Evolutionary conservation across 2,329 filamentous ascomycete species (phyloP), one percentile per base, ranked within the genome.

Genomic region (Cladosporium colombiae): DNA sequence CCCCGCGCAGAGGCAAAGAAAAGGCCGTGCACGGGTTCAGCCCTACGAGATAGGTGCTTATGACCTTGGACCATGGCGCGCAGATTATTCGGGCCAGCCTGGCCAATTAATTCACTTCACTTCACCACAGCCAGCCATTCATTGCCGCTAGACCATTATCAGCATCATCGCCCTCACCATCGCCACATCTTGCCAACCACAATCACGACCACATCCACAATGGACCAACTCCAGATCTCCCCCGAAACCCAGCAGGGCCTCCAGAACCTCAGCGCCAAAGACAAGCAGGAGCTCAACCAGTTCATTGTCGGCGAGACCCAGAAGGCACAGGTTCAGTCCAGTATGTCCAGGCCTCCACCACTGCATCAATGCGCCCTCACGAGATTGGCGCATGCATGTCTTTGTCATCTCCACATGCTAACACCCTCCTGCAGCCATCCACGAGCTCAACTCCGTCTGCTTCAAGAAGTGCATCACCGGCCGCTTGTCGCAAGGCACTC

Each of bases 401-500:
- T 35, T 6, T 29, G 18, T 11, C 11, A 21, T 10, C 6, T 23
- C 29, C 35, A 56, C n/a, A 23, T 49, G 29, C 52, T 64, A n/a
- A 64, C 53, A 5, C 8, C 5, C 23, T 11, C 8, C 37, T 29
- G 23, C 37, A 65, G 64, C 57, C 27, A 65, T 65, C 33, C 64
- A 65, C 64, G 56, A 60, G 16, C 58, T 65, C 37, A 65, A 87
- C 52, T 90, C 95, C 74, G 86, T 91, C 67, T 99, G 95, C 86
- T 99, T 93, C 89, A 92, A 89, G 77, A 98, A 97, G 82, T 99
- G 95, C 83, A 84, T 97, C 68, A 90, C 91, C 10, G 83, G 88
- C 63, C 84, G 84, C 66, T 89, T 97, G 77, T 88, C 89, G 71
- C 86, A 84, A 68, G 86, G 88, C 31, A 86, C 88, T 73, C 83